Evolutionary conservation across 2,329 filamentous ascomycete species (phyloP), one percentile per base, ranked within the genome.

Genomic region (Fusarium buharicum): DNA sequence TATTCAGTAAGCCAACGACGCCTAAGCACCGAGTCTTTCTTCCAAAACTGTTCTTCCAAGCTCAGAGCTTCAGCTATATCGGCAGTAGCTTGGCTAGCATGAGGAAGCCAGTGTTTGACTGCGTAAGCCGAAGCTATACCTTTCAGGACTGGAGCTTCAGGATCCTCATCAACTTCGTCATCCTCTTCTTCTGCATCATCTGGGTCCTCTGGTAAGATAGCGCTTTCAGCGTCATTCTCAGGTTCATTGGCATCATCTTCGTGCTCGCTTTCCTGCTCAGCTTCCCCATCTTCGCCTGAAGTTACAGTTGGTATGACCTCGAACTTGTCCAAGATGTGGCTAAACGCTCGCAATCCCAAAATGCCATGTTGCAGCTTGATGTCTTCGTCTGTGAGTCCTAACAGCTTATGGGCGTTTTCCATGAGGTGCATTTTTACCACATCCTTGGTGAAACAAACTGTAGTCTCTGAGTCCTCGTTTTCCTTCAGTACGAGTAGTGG

Each of bases 321-420:
- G 11, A 78, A 75, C 1, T 37, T 50, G 4, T 77, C 74, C 33
- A 74, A 73, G 9, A 79, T 46, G 27, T 79, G 75, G 3, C 73
- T 70, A 48, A 79, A 76, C 0, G 73, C 73, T 10, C 78, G 69
- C 5, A 78, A 67, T 3, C 75, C 74, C 4, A 79, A 62, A 3
- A 79, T 73, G 3, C 78, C 78, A n/a, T 79, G 77, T 34, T 79
- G 78, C 63, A 76, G 73, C 46, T 75, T 77, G 13, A 72, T 74
- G 12, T 76, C 78, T 34, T 79, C 76, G 1, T 68, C 57, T 1
- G 76, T 76, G 36, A 79, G 69, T 1, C 74, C 73, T 3, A 79
- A 68, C 10, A 65, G 9, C 7, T 24, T 5, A 73, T 64, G 38
- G 61, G 76, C 68, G 45, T 78, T 78, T n/a, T 78, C 73, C 1